Evolutionary conservation across 2,329 filamentous ascomycete genomes (phyloP).

Genomic region (Gaeumannomyces tritici): DNA sequence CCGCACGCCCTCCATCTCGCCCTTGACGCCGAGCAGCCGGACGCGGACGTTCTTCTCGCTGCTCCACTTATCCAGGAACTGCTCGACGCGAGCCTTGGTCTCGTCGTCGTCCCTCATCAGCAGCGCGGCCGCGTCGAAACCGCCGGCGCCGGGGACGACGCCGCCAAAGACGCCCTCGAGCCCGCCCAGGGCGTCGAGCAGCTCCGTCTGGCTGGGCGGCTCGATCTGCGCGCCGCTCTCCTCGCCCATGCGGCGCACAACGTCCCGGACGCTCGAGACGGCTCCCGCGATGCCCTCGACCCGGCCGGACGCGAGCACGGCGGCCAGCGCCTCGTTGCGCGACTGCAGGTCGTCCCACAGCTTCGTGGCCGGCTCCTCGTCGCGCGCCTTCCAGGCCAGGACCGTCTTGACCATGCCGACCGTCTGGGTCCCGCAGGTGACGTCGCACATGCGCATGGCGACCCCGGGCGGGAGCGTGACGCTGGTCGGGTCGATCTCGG

Average conservation of each 20-base stretch:
- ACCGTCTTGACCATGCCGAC: constrained; percentile 94
- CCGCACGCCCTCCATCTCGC: constrained; percentile 60
- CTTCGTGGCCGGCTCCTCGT: constrained; percentile 51
- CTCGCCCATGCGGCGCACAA: constrained; percentile 68
- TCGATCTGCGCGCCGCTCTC: constrained; percentile 78
- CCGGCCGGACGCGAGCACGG: constrained; percentile 39
- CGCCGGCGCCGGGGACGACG: constrained; percentile 88
- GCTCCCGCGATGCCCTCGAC: constrained; percentile 34
- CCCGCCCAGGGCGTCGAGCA: constrained; percentile 67
- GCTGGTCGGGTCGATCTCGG: constrained; percentile 46
- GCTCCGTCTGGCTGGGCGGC: constrained; percentile 71
- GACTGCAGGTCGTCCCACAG: constrained; percentile 70
- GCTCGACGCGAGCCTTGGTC: constrained; percentile 49
- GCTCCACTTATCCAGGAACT: constrained; percentile 58
- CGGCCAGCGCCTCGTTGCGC: constrained; percentile 62
- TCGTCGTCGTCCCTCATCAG: constrained; percentile 64
- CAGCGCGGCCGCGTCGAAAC: constrained; percentile 81
- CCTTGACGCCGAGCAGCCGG: constrained; percentile 57
- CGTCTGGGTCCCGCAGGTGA: constrained; percentile 87
- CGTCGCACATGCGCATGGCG: constrained; percentile 85
- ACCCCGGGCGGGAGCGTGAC: constrained; percentile 65
- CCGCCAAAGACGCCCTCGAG: constrained; percentile 80
- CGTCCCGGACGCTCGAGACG: constrained; percentile 42
- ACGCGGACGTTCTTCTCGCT: constrained; percentile 50
- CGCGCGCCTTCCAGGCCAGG: constrained; percentile 65